Evolutionary conservation across 2,329 filamentous ascomycete species (phyloP).

Genomic region (Talaromyces rugulosus): DNA sequence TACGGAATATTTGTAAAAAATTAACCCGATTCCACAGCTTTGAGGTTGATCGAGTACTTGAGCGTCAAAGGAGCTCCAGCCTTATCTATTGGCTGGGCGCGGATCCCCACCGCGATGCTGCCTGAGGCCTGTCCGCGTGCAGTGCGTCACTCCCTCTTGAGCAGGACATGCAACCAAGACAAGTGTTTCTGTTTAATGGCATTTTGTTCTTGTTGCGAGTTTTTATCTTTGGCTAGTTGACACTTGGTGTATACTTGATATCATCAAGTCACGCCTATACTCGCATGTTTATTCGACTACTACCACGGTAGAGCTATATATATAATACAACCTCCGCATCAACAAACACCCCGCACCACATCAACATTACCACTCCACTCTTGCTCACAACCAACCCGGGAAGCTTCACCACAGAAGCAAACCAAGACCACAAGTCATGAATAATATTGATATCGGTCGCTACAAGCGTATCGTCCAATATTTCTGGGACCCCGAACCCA

Average conservation of each 20-base stretch:
- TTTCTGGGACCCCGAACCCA: conserved; percentile 86
- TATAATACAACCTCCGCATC: conserved; percentile 9
- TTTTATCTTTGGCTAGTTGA: background rate
- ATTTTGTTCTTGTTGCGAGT: background rate
- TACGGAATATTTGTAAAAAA: background rate
- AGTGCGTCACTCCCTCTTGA: background rate
- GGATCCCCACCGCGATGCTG: background rate
- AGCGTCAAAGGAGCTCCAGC: background rate
- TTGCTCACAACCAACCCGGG: background rate
- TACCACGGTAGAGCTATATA: background rate
- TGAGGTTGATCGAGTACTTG: background rate
- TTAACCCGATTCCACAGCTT: background rate
- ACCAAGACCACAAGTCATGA: conserved; percentile 41
- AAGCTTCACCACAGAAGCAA: background rate
- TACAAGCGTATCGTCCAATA: conserved; percentile 81
- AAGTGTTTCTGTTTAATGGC: background rate
- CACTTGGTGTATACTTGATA: background rate
- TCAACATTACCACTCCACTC: background rate
- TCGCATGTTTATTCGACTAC: background rate
- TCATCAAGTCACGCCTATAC: background rate
- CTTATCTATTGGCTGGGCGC: background rate
- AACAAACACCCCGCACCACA: conserved; percentile 5
- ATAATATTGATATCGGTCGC: conserved; percentile 69
- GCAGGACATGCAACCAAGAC: background rate
- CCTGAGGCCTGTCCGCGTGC: background rate